Base-by-base conservation (phyloP, 352 stramenopile species). In the Phytophthora fragariae region DNA sequence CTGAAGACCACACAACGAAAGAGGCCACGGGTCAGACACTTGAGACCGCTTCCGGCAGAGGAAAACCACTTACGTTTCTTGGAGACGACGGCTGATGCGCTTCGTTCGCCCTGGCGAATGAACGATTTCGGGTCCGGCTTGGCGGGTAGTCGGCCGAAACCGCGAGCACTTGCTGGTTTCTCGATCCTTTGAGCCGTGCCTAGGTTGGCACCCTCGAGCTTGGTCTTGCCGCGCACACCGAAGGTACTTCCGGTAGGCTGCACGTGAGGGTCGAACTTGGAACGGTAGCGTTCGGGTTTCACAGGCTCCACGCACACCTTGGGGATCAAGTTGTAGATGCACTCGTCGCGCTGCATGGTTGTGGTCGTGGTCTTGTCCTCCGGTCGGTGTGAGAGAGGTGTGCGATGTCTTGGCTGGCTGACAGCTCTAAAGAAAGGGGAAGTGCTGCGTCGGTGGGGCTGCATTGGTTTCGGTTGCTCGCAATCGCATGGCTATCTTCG, bases 291-390 rank as follows among this genome's bases (percentile, higher is more conserved):
- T 27, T 89, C 81, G 21, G 91, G 88, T 77, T 98, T 98, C 15
- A 70, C 69, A 24, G 82, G 73, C 33, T 84, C 70, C 61, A 88
- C 78, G 46, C 83, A 76, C 37, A 92, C 79, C 59, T 89, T 81
- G 8, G 93, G 91, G 66, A 98, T 96, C 57, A 97, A 83, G 79
- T 98, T 98, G 80, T 95, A 98, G 76, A 98, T 98, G 78, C 88
- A 93, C 72, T 95, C 88, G 37, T 94, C 88, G n/a, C 88, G 84
- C 75, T 92, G 87, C 87, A 92, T 92, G 52, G 21, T 19, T 53
- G 57, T 57, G 5, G n/a, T 12, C 5, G 14, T 52, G 27, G 44
- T 63, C 15, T 29, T 35, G 47, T 70, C 54, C 55, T 65, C 29
- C 39, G 21, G 47, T 35, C 11, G 37, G 37, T 31, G 24, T 27